phyloP scores from a whole-genome alignment of 139 green algal genomes.

The Mesostigma viride region DNA sequence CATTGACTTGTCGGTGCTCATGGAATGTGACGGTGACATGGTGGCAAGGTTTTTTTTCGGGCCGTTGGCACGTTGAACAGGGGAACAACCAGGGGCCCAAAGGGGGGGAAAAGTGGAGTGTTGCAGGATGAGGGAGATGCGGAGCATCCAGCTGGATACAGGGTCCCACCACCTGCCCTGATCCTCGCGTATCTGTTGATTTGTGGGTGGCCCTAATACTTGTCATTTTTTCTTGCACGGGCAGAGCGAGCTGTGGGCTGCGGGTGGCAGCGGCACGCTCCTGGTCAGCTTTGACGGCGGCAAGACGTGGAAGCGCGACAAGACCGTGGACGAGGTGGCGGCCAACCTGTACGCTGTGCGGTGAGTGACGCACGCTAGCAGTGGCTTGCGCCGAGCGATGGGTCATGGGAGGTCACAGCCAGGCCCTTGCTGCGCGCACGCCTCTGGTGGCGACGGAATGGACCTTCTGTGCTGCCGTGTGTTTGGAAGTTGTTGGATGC shows the following conservation, averaged over 20 bases:
- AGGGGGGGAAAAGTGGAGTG: no score
- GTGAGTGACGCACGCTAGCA: conserved; percentile 45
- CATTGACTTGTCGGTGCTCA: no score
- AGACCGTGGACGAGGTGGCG: conserved; percentile 65
- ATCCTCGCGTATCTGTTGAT: background rate
- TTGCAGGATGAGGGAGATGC: no score
- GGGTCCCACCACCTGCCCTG: background rate
- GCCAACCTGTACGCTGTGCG: conserved; percentile 94
- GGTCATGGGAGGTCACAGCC: background rate
- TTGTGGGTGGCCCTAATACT: background rate
- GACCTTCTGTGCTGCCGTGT: background rate
- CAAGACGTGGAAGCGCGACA: conserved; percentile 85
- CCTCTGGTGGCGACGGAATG: background rate
- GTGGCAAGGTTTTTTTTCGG: no score
- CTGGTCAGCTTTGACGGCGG: conserved; percentile 84
- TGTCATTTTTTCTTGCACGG: background rate
- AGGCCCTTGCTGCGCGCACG: background rate
- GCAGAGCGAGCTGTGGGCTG: conserved; percentile 61
- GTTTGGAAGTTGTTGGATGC: background rate
- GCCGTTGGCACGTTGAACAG: no score
- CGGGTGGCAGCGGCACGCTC: conserved; percentile 80
- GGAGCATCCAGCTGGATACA: background rate
- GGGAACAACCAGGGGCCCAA: no score
- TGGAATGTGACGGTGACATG: no score
- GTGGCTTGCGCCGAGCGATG: background rate